These are phyloP conservation scores for Amanita molliuscula DNA, from an alignment of 768 basidiomycete species.

Conservation along the genomic window DNA sequence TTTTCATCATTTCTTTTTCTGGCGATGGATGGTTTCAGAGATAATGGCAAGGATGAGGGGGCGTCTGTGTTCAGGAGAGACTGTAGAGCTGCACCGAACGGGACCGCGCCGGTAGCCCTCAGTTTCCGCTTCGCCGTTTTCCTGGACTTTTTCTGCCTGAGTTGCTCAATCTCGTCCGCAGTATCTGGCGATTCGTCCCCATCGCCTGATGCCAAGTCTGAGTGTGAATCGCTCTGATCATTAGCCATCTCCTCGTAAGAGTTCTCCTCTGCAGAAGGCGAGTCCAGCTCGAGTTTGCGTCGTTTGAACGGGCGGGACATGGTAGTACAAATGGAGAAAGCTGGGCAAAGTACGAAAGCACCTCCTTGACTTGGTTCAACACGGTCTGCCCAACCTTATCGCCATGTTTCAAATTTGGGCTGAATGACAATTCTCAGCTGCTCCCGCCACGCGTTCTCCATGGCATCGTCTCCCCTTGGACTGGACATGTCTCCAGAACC, in stretches of 20 bases:
- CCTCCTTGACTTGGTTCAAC: slow-evolving; percentile 1
- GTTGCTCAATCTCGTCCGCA: slow-evolving; percentile 52
- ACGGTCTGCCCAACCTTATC: slow-evolving; percentile 4
- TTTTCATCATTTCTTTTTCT: slow-evolving; percentile 68
- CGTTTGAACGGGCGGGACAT: slow-evolving; percentile 47
- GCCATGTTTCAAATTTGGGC: slow-evolving; percentile 2
- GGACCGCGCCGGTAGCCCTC: slow-evolving; percentile 62
- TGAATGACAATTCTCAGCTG: slow-evolving; percentile 2
- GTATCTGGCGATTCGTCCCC: slow-evolving; percentile 32
- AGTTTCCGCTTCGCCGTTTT: slow-evolving; percentile 80
- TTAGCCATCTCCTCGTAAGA: slow-evolving; percentile 14
- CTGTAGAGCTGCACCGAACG: slow-evolving; percentile 69
- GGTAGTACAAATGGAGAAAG: slow-evolving; percentile 3
- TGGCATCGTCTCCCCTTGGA: slow-evolving; percentile 6
- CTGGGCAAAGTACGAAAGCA: slow-evolving; percentile 4
- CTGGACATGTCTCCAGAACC: slow-evolving; percentile 64
- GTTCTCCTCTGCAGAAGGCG: slow-evolving; percentile 12
- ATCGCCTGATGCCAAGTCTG: slow-evolving; percentile 13
- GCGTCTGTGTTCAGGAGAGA: slow-evolving; percentile 61
- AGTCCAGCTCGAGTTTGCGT: slow-evolving; percentile 29
- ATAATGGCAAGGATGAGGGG: slow-evolving; percentile 62
- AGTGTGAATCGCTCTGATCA: slow-evolving; percentile 13
- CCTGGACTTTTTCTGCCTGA: slow-evolving; percentile 54
- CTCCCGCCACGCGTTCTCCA: background rate
- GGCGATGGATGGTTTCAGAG: slow-evolving; percentile 66